Base-by-base conservation (phyloP, 257 asterid species). In the Solanum chiquidenum region DNA sequence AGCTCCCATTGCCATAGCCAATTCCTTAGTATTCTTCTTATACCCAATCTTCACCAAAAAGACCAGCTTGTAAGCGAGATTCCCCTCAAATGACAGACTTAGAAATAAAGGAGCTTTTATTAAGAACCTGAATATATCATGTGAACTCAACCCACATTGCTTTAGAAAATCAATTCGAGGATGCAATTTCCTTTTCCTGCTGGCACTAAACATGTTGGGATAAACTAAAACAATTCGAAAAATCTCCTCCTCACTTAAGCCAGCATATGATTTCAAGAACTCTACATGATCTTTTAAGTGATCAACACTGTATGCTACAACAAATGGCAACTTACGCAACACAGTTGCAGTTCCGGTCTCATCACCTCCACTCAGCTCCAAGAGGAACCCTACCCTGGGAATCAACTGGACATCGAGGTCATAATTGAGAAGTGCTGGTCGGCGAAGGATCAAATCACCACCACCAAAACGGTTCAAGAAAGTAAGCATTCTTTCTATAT, bases 1-100 rank as follows among this genome's bases (percentile, higher is more conserved):
- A 83, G 99, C 98, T 55, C 99, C 98, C 96, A 95, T 92, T 25
- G 99, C 99, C 91, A 91, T 31, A 12, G 99, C 98, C 85, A 95
- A 87, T 83, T 94, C 98, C 89, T 91, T 94, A 0, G 98, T 94
- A 80, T 92, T 88, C 77, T 92, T 87, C 87, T 90, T 86, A 42
- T 93, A 95, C 55, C 99, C 98, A 82, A 96, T 92, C 89, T 96
- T 94, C 91, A 94, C 91, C 92, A 96, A 89, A 90, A 95, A 66
- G 69, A 92, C 96, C 87, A 96, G 74, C 87, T 96, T 96, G 90
- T 87, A 83, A 2, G 94, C 95, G 7, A 96, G 92, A 86, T 96
- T 96, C 72, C 92, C 96, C 90, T 92, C 91, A 16, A 95, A 96
- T 1, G 98, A 96, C 31, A 96, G 91, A 86, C 98, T 93, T 6